Percentiles rank a stretch among this genome's conserved stretches.
Conservation (phyloP, 176 grass and related monocot species). For the Microstegium vimineum region DNA sequence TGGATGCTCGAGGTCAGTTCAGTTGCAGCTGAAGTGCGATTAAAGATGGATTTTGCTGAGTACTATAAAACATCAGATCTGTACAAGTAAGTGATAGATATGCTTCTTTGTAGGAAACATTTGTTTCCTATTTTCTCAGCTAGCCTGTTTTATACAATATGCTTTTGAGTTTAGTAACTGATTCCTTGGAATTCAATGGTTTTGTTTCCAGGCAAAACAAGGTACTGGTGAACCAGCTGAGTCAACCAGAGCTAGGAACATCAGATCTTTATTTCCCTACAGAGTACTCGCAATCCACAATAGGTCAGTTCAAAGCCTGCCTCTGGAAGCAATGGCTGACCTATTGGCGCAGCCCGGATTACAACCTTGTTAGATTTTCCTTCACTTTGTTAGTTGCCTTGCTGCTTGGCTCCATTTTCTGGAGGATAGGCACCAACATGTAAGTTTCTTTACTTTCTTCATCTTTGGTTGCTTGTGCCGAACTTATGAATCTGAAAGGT, state of each 20-base stretch:
- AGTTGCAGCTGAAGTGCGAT: constrained; percentile 75
- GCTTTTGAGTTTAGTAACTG: constrained; percentile 13
- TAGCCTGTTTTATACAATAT: neutral
- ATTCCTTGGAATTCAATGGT: constrained; percentile 15
- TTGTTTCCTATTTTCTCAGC: neutral
- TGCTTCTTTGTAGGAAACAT: neutral
- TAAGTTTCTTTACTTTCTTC: constrained; percentile 27
- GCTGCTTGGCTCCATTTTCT: constrained; percentile 92
- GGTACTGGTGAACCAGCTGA: constrained; percentile 56
- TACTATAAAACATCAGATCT: constrained; percentile 76
- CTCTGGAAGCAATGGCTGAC: constrained; percentile 96
- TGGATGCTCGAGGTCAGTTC: constrained; percentile 99
- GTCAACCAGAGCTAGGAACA: constrained; percentile 55
- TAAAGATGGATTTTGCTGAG: constrained; percentile 75
- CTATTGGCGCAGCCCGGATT: constrained; percentile 96
- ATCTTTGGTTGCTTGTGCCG: constrained; percentile 8
- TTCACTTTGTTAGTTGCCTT: constrained; percentile 94
- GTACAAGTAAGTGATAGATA: constrained; percentile 50
- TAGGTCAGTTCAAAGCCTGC: constrained; percentile 88
- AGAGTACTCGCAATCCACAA: constrained; percentile 58
- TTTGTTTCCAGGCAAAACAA: constrained; percentile 71
- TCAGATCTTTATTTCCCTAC: constrained; percentile 87
- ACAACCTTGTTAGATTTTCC: constrained; percentile 91
- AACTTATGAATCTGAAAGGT: constrained; percentile 13
- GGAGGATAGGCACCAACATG: constrained; percentile 81